Base-by-base conservation (phyloP, 129 eudicot genomes). In the Apium graveolens region DNA sequence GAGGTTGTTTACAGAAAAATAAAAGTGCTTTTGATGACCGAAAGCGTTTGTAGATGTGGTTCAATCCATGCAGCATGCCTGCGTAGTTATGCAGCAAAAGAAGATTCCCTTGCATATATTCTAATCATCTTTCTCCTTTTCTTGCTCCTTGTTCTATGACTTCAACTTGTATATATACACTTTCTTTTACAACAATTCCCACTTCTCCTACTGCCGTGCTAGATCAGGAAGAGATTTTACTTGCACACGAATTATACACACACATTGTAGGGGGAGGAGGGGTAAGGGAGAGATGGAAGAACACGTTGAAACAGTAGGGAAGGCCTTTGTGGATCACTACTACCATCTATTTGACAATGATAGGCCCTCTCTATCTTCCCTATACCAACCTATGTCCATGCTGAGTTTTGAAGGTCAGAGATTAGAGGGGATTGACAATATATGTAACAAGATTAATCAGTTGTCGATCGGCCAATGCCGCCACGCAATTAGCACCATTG, bases 261-360 rank as follows among this genome's bases (percentile, higher is more conserved):
- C 9, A 38, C 21, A 24, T 24, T 57, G 29, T 21, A 68, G 45
- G 35, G 35, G n/a, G n/a, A n/a, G 78, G 74, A 32, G 70, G 51
- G 38, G 35, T 41, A 55, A 74, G 49, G 45, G 68, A 42, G 48
- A 76, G 45, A 88, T 93, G 96, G 98, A 90, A 80, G 91, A 92
- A 70, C 88, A 88, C 71, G 78, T 86, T 11, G 96, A 92, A 78
- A 63, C 78, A 63, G 93, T 92, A 68, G 98, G 94, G 70, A 87
- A 87, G 84, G 94, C 98, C 82, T 93, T 93, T 86, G 98, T 93
- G 81, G 90, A 89, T 74, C 98, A 93, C 73, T 93, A 90, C 78
- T 93, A 93, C 86, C 76, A 89, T 62, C 82, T 89, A 24, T 93
- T 93, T 70, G 98, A 93, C 71, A 86, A 55, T 41, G 86, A 90